Conservation (phyloP, 202 grass and related monocot species). For the Setaria viridis region DNA sequence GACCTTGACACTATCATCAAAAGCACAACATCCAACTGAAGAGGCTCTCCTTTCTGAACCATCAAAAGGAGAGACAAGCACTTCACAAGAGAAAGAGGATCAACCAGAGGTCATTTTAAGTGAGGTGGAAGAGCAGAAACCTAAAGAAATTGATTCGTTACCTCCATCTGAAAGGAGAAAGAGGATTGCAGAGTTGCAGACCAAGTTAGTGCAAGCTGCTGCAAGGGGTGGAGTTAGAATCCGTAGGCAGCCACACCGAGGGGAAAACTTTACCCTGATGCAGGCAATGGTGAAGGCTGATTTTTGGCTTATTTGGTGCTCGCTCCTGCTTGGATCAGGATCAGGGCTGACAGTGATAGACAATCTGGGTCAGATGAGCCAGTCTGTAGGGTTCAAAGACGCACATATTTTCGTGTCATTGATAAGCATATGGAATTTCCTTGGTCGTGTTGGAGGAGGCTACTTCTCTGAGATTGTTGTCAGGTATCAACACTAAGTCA, state of each 20-base stretch:
- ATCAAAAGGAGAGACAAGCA: constrained; percentile 65
- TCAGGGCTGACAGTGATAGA: constrained; percentile 94
- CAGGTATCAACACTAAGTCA: constrained; percentile 56
- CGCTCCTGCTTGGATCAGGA: constrained; percentile 81
- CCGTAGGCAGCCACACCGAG: constrained; percentile 67
- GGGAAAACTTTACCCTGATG: constrained; percentile 89
- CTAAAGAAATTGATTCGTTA: constrained; percentile 67
- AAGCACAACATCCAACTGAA: constrained; percentile 63
- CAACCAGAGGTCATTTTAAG: constrained; percentile 79
- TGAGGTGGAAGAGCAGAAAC: constrained; percentile 89
- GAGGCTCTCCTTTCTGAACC: constrained; percentile 68
- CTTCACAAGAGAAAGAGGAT: constrained; percentile 54
- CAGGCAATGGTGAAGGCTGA: constrained; percentile 89
- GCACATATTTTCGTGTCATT: constrained; percentile 80
- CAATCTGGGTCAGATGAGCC: constrained; percentile 97
- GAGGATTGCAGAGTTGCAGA: constrained; percentile 74
- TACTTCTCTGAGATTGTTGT: constrained; percentile 97
- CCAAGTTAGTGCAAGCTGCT: constrained; percentile 72
- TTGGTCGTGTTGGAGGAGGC: constrained; percentile 86
- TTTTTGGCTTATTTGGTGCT: constrained; percentile 94
- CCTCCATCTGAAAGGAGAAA: constrained; percentile 73
- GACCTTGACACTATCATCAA: constrained; percentile 60
- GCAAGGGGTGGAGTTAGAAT: constrained; percentile 83
- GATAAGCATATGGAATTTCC: constrained; percentile 97
- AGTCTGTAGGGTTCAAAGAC: constrained; percentile 74